phyloP scores from a whole-genome alignment of 2,329 filamentous ascomycete species.

The Aspergillus latus region DNA sequence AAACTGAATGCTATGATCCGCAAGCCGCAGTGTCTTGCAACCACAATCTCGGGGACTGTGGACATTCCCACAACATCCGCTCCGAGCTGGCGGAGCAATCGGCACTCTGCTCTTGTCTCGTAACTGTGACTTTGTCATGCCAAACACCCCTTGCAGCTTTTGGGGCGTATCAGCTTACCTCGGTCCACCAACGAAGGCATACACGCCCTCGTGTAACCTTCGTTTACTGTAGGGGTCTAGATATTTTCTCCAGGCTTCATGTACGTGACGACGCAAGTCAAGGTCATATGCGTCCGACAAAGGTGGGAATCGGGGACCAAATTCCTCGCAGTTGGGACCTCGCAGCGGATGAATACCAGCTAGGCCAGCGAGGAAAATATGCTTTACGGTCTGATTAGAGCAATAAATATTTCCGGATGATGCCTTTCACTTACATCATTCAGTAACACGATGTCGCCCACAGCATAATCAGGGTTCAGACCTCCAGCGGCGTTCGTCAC shows the following conservation, averaged over 20 bases:
- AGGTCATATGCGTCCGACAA: slow-evolving; percentile 67
- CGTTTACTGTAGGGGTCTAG: slow-evolving; percentile 47
- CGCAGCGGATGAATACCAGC: slow-evolving; percentile 62
- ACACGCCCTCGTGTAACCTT: slow-evolving; percentile 63
- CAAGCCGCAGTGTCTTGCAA: slow-evolving; percentile 64
- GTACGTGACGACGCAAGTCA: slow-evolving; percentile 56
- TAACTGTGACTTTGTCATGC: slow-evolving; percentile 45
- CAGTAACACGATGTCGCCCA: slow-evolving; percentile 65
- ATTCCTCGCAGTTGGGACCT: slow-evolving; percentile 62
- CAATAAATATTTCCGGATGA: background rate
- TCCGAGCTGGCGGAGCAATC: slow-evolving; percentile 60
- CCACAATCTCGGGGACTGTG: slow-evolving; percentile 67
- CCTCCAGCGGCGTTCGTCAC: slow-evolving; percentile 68
- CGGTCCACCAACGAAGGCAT: slow-evolving; percentile 64
- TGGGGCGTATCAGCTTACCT: slow-evolving; percentile 46
- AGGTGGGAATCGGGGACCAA: slow-evolving; percentile 63
- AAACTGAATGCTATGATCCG: slow-evolving; percentile 64
- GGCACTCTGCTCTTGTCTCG: slow-evolving; percentile 65
- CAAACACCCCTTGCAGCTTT: background rate
- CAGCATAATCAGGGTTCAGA: slow-evolving; percentile 61
- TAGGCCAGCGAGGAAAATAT: slow-evolving; percentile 63
- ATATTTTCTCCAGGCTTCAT: slow-evolving; percentile 58
- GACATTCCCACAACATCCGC: slow-evolving; percentile 72
- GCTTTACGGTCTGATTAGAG: slow-evolving; percentile 40
- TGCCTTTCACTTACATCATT: slow-evolving; percentile 55